phyloP scores from a whole-genome alignment of 768 basidiomycete species.

The Russula sp. region DNA sequence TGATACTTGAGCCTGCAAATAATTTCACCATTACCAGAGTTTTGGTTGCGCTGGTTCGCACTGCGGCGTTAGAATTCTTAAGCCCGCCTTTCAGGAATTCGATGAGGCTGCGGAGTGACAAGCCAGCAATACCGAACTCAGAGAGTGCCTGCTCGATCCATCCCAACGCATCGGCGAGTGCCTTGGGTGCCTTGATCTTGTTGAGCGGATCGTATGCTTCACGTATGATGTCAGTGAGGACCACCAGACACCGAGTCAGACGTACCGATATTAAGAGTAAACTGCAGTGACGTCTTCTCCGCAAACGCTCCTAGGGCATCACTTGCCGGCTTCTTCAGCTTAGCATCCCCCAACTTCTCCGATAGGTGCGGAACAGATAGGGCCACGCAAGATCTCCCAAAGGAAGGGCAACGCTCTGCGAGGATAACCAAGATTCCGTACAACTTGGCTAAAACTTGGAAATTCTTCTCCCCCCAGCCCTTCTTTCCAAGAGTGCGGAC shows the following conservation, averaged over 20 bases:
- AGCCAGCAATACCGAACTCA: constrained; percentile 88
- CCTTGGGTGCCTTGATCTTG: constrained; percentile 97
- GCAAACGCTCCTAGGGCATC: constrained; percentile 79
- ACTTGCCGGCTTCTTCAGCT: constrained; percentile 93
- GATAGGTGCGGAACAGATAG: constrained; percentile 74
- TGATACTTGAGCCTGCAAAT: constrained; percentile 89
- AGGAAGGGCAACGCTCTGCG: constrained; percentile 73
- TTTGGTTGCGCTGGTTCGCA: constrained; percentile 91
- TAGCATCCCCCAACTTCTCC: constrained; percentile 95
- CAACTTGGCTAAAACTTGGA: constrained; percentile 90
- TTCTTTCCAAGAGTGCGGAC: constrained; percentile 85
- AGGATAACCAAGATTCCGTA: constrained; percentile 71
- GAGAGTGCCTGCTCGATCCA: constrained; percentile 84
- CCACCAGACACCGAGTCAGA: constrained; percentile 15
- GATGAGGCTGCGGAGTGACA: constrained; percentile 78
- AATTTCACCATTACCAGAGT: constrained; percentile 85
- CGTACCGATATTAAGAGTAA: constrained; percentile 87
- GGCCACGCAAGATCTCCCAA: constrained; percentile 80
- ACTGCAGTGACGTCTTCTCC: constrained; percentile 91
- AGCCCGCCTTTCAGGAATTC: constrained; percentile 85
- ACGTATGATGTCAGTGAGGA: constrained; percentile 21
- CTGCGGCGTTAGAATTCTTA: constrained; percentile 90
- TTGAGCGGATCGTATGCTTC: constrained; percentile 87
- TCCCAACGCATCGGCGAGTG: constrained; percentile 79
- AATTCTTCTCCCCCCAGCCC: constrained; percentile 98